Percentiles rank a stretch among this genome's conserved stretches.
phyloP scores from a whole-genome alignment of 140 eudicot species.

The Senecio squalidus region DNA sequence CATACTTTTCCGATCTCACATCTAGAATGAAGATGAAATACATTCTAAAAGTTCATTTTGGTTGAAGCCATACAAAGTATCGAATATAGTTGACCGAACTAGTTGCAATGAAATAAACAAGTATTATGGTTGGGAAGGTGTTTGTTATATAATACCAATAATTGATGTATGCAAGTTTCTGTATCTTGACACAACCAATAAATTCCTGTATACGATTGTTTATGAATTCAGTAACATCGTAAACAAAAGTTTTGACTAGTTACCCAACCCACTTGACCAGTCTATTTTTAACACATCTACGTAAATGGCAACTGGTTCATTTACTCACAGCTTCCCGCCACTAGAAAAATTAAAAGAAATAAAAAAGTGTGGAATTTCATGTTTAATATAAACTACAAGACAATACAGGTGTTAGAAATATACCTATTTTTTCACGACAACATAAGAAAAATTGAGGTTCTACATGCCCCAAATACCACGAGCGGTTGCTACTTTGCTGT shows the following conservation, averaged over 20 bases:
- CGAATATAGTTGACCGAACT: neutral
- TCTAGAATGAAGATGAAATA: no score
- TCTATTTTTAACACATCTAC: no score
- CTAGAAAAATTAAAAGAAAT: constrained; percentile 2
- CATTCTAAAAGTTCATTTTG: no score
- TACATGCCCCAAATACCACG: constrained; percentile 99
- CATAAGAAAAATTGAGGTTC: neutral
- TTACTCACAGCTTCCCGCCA: constrained; percentile 15
- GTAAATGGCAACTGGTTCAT: no score
- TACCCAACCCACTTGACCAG: no score
- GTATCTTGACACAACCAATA: neutral
- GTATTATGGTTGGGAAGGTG: constrained; percentile 5
- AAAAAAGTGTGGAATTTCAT: neutral
- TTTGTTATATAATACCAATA: constrained; percentile 2
- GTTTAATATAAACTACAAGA: constrained; percentile 2
- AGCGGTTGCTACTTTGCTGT: constrained; percentile 73
- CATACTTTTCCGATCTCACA: no score
- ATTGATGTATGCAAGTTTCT: neutral
- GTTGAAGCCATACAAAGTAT: no score
- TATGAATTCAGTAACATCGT: no score
- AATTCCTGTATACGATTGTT: neutral
- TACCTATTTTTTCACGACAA: constrained; percentile 1
- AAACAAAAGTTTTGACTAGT: no score
- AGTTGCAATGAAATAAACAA: neutral
- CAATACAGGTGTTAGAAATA: constrained; percentile 6